Evolutionary conservation across 1,284 basidiomycete genomes (phyloP).

Genomic region (Ustilago lituana): DNA sequence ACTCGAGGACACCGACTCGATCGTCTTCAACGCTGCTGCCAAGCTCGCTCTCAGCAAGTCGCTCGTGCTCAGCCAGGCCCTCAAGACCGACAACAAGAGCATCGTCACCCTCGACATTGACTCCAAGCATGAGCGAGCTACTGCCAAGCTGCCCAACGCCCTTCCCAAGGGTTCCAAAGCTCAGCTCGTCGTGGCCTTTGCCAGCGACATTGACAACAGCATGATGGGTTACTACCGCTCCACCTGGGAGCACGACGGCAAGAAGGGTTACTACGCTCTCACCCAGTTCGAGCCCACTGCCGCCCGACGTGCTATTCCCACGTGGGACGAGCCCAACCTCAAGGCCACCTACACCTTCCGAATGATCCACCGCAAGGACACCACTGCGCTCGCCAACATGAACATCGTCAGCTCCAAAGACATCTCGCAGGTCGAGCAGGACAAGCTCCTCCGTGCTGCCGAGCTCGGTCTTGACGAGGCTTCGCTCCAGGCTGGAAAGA

Average conservation of each 20-base stretch:
- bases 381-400: conserved; percentile 82
- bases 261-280: conserved; percentile 67
- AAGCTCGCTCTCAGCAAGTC: conserved; percentile 77
- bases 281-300: conserved; percentile 78
- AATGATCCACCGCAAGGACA: conserved; percentile 82
- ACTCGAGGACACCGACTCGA: conserved; percentile 72
- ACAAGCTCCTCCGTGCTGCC: conserved; percentile 70
- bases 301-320: conserved; percentile 73
- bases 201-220: conserved; percentile 57
- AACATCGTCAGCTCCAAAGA: conserved; percentile 47
- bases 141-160: conserved; percentile 51
- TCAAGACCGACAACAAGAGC: conserved; percentile 73
- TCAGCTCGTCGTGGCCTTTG: conserved; percentile 56
- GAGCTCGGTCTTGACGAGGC: conserved; percentile 74
- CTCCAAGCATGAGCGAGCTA: conserved; percentile 57
- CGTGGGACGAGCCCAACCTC: conserved; percentile 91
- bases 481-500: conserved; percentile 70
- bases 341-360: conserved; percentile 87
- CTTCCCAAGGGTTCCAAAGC: conserved; percentile 60
- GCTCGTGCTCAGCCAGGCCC: conserved; percentile 74
- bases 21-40: conserved; percentile 70
- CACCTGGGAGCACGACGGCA: conserved; percentile 68
- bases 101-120: conserved; percentile 70
- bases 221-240: conserved; percentile 68
- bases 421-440: conserved; percentile 50